These are phyloP conservation scores for Penicillium manginii DNA, from an alignment of 495 filamentous ascomycete genomes.

Conservation along the genomic window DNA sequence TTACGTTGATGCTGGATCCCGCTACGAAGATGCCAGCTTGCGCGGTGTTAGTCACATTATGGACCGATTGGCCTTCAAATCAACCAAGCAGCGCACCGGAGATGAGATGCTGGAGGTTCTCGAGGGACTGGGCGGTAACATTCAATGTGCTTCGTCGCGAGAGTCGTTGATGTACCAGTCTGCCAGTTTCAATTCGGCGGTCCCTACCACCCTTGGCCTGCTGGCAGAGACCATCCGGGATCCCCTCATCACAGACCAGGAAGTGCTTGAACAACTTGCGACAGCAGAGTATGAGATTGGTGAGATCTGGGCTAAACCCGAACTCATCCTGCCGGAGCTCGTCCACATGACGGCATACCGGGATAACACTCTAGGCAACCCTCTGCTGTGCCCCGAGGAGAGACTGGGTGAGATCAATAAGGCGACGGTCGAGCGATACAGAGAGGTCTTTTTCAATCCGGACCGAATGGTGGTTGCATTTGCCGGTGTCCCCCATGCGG, in stretches of 20 bases:
- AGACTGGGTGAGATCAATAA: conserved; percentile 76
- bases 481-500: conserved; percentile 82
- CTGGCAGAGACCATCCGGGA: conserved; percentile 94
- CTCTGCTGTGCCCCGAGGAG: conserved; percentile 87
- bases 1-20: conserved; percentile 94
- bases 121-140: conserved; percentile 88
- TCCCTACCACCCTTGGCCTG: conserved; percentile 79
- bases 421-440: conserved; percentile 74
- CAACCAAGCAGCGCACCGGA: conserved; percentile 69
- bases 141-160: conserved; percentile 92
- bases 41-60: conserved; percentile 95
- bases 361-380: conserved; percentile 93
- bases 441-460: conserved; percentile 81
- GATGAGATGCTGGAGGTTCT: conserved; percentile 87
- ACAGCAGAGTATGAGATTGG: conserved; percentile 94
- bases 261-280: conserved; percentile 82
- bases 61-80: conserved; percentile 96
- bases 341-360: conserved; percentile 94
- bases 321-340: conserved; percentile 93
- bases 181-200: conserved; percentile 94
- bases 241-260: conserved; percentile 85
- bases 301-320: conserved; percentile 97
- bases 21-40: conserved; percentile 85
- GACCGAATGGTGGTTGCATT: conserved; percentile 94
- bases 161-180: conserved; percentile 99